Conservation (phyloP, 2,329 filamentous ascomycete species). For the Sporothrix pseudoabietina region DNA sequence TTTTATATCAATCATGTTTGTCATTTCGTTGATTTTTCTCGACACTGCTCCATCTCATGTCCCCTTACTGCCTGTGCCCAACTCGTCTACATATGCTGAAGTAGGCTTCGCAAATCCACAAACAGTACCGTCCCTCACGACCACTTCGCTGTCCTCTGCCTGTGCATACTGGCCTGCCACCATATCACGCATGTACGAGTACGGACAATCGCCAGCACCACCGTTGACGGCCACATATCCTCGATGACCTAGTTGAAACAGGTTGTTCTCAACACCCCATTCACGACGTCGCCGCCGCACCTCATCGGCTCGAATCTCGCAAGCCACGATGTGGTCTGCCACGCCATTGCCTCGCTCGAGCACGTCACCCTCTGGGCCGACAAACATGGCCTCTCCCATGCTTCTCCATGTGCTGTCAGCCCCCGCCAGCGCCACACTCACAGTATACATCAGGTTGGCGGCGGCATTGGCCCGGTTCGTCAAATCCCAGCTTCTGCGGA, state of each 20-base stretch:
- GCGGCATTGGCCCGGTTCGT: constrained; percentile 25
- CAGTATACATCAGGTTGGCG: constrained; percentile 28
- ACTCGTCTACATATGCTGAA: neutral
- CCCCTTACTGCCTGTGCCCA: neutral
- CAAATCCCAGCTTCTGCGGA: constrained; percentile 28
- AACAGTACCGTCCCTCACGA: constrained; percentile 5
- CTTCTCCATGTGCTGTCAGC: constrained; percentile 27
- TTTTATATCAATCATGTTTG: no score
- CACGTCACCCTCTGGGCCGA: constrained; percentile 24
- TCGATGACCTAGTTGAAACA: constrained; percentile 28
- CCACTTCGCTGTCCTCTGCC: constrained; percentile 25
- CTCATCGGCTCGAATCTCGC: constrained; percentile 22
- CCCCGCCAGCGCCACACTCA: constrained; percentile 27
- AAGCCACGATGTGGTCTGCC: constrained; percentile 27
- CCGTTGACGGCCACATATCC: constrained; percentile 22
- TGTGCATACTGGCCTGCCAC: constrained; percentile 7
- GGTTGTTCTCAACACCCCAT: constrained; percentile 30
- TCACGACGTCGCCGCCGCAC: constrained; percentile 23
- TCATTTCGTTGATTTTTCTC: neutral
- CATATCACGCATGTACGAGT: constrained; percentile 26
- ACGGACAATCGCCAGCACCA: constrained; percentile 27
- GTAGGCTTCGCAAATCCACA: constrained; percentile 20
- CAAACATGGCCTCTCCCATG: constrained; percentile 29
- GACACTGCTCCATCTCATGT: neutral
- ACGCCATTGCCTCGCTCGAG: constrained; percentile 26